Evolutionary conservation across 345 rosid species (phyloP).

Genomic region (Aethionema arabicum): DNA sequence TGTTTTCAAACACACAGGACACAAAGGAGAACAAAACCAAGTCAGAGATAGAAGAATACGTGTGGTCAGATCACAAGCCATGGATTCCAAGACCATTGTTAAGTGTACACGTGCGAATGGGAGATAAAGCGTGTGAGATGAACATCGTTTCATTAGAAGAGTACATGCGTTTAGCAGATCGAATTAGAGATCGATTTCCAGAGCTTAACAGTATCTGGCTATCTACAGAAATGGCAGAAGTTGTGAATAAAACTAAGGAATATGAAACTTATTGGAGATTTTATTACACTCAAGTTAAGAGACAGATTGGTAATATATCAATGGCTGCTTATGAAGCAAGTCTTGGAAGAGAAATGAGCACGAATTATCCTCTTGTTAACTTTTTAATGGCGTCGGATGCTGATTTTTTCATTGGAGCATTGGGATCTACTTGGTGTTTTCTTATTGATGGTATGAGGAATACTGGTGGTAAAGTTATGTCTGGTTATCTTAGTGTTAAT

Average conservation of each 20-base stretch:
- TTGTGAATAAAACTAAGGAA: conserved; percentile 53
- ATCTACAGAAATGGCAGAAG: conserved; percentile 94
- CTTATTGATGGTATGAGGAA: conserved; percentile 96
- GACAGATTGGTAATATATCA: conserved; percentile 74
- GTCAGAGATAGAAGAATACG: conserved; percentile 64
- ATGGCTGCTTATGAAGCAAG: conserved; percentile 89
- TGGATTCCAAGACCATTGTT: conserved; percentile 92
- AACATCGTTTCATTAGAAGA: conserved; percentile 64
- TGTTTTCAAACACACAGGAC: too few relatives aligned
- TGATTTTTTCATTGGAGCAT: conserved; percentile 85
- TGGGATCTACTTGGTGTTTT: conserved; percentile 97
- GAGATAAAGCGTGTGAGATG: conserved; percentile 98
- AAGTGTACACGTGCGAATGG: conserved; percentile 97
- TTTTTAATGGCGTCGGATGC: conserved; percentile 90
- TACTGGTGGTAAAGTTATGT: conserved; percentile 93
- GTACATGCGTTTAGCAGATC: conserved; percentile 68
- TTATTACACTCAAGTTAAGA: conserved; percentile 72
- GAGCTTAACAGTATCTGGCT: conserved; percentile 78
- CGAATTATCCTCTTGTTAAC: conserved; percentile 90
- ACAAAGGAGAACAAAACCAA: conserved; percentile 17
- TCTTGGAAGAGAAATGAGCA: conserved; percentile 88
- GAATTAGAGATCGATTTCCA: conserved; percentile 60
- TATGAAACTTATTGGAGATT: conserved; percentile 57
- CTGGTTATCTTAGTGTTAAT: conserved; percentile 90
- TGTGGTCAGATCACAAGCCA: conserved; percentile 79